Percentiles rank a stretch among this genome's conserved stretches.
These are phyloP conservation scores for Corylus heterophylla DNA, from an alignment of 306 rosid species.

Conservation along the genomic window DNA sequence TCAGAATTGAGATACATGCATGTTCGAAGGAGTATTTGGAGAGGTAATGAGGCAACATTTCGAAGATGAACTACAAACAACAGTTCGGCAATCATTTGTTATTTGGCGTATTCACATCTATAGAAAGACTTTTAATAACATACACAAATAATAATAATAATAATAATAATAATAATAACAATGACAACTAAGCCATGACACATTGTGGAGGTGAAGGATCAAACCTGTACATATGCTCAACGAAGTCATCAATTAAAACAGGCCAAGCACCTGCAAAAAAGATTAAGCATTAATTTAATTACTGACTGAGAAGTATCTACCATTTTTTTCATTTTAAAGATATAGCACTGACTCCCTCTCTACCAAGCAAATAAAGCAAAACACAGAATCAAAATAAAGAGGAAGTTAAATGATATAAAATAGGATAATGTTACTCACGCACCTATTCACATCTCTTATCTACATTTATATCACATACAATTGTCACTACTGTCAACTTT, in stretches of 20 bases:
- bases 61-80: not conserved
- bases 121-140: not conserved
- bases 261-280: slow-evolving; percentile 96
- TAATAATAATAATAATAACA: not conserved
- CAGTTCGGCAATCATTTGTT: not conserved
- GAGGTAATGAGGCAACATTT: not conserved
- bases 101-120: not conserved
- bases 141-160: not conserved
- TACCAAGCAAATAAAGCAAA: not conserved
- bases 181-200: not conserved
- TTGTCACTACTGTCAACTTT: too few relatives aligned
- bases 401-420: not conserved
- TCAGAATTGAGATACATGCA: not conserved
- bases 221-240: slow-evolving; percentile 96
- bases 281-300: not conserved
- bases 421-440: not conserved
- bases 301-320: not conserved
- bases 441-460: not conserved
- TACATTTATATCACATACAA: not conserved
- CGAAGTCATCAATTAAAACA: slow-evolving; percentile 90
- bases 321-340: not conserved
- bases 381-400: not conserved
- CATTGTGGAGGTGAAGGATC: slow-evolving; percentile 31
- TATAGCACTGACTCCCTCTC: not conserved
- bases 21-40: not conserved